Evolutionary conservation across 2,329 filamentous ascomycete genomes (phyloP).

Genomic region (Fusarium mangiferae): DNA sequence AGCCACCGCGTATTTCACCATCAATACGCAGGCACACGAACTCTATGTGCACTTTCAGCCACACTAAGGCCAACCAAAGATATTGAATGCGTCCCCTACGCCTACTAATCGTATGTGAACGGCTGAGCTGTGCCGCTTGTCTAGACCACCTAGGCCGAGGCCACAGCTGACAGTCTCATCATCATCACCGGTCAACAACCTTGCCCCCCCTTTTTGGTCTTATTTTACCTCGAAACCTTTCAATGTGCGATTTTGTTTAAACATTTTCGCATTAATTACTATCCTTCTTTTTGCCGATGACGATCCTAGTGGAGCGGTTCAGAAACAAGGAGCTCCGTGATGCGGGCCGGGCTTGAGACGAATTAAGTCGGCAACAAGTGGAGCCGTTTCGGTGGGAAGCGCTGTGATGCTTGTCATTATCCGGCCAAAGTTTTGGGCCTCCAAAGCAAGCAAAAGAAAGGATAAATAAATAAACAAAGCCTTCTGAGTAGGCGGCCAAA

Average conservation of each 20-base stretch:
- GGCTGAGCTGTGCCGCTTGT: conserved; percentile 31
- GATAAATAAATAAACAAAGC: conserved; percentile 14
- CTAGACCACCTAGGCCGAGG: conserved; percentile 19
- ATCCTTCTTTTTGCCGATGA: conserved; percentile 1
- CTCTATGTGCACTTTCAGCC: conserved; percentile 18
- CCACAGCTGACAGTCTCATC: conserved; percentile 11
- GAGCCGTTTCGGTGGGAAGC: conserved; percentile 27
- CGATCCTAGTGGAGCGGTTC: conserved; percentile 19
- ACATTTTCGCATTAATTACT: not conserved
- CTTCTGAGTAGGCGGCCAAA: not conserved
- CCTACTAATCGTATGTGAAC: not conserved
- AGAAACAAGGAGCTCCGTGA: conserved; percentile 22
- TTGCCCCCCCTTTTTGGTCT: not conserved
- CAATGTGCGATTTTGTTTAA: not conserved
- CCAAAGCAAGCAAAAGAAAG: not conserved
- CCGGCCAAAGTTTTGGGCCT: conserved; percentile 14
- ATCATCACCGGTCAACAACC: conserved; percentile 10
- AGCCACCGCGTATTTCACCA: not conserved
- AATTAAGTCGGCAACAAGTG: conserved; percentile 33
- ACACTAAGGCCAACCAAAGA: conserved; percentile 18
- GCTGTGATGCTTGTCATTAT: conserved; percentile 6
- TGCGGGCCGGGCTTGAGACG: conserved; percentile 33
- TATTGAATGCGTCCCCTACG: not conserved
- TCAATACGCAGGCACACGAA: conserved; percentile 8
- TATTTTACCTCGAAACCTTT: not conserved